A percentile compares a stretch with the other conserved stretches of the same genome.
Evolutionary conservation across 257 asterid genomes (phyloP).

Genomic region (Lithospermum erythrorhizon): DNA sequence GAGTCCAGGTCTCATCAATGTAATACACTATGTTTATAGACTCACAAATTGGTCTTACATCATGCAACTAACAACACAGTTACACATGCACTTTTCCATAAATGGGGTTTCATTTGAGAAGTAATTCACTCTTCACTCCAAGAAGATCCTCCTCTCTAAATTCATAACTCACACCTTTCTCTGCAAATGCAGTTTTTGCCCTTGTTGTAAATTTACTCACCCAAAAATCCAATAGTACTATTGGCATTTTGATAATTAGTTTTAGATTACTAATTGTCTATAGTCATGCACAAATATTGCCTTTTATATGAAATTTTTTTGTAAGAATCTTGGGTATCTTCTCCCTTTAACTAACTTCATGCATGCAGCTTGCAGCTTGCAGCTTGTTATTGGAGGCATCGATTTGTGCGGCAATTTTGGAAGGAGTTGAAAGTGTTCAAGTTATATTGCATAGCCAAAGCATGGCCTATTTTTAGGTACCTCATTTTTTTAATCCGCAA

Average conservation of each 20-base stretch:
- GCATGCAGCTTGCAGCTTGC: too few species aligned
- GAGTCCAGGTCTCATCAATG: slow-evolving; percentile 53
- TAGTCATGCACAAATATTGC: too few species aligned
- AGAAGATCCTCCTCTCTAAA: slow-evolving; percentile 37
- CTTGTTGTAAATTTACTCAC: slow-evolving; percentile 45
- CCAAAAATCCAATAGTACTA: slow-evolving; percentile 49
- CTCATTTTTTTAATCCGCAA: too few species aligned
- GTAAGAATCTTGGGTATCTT: too few species aligned
- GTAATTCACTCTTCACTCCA: slow-evolving; percentile 51
- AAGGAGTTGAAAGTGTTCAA: too few species aligned
- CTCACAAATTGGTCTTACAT: slow-evolving; percentile 54
- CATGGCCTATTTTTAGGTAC: too few species aligned
- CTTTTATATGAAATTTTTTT: too few species aligned
- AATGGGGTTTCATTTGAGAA: slow-evolving; percentile 58
- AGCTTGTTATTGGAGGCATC: too few species aligned
- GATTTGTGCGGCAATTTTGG: too few species aligned
- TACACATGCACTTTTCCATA: slow-evolving; percentile 75
- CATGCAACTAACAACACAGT: slow-evolving; percentile 42
- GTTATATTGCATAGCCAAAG: too few species aligned
- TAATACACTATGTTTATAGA: slow-evolving; percentile 60
- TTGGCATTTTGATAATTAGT: slow-evolving; percentile 41
- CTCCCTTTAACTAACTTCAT: too few species aligned
- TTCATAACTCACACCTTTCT: slow-evolving; percentile 49
- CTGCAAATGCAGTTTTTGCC: slow-evolving; percentile 46
- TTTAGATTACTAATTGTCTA: slow-evolving; percentile 1